phyloP scores from a whole-genome alignment of 306 rosid genomes.

The Rubus idaeus region DNA sequence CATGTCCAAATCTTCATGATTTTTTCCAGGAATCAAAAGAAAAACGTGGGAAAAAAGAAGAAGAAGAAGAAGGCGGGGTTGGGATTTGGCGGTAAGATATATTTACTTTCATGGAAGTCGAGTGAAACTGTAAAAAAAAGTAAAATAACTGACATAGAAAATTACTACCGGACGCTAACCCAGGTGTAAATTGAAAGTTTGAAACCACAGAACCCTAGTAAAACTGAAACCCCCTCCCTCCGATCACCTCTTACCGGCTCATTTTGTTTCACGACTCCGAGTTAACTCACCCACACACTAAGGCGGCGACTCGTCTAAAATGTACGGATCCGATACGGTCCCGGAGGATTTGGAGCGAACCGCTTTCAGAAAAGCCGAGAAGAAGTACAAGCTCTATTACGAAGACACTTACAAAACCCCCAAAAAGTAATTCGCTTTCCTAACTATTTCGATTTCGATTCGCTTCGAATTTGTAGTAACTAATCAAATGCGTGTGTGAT shows the following conservation, averaged over 20 bases:
- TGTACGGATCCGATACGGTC: constrained; percentile 66
- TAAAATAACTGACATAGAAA: neutral
- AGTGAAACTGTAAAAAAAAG: neutral
- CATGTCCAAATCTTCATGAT: neutral
- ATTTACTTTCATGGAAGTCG: neutral
- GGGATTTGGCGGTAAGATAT: neutral
- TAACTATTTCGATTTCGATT: neutral
- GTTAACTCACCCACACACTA: constrained; percentile 4
- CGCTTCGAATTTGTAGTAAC: neutral
- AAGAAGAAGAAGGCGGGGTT: neutral
- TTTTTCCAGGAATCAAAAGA: neutral
- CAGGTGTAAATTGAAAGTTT: too few species aligned
- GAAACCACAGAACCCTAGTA: neutral
- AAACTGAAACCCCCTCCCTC: neutral
- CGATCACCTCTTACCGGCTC: neutral
- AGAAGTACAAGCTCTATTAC: constrained; percentile 90
- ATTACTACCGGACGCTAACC: neutral
- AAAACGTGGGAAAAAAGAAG: neutral
- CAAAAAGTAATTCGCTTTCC: constrained; percentile 44
- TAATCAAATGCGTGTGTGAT: neutral
- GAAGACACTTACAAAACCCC: constrained; percentile 54
- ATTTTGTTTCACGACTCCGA: neutral
- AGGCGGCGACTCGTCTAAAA: constrained; percentile 17
- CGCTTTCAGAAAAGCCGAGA: constrained; percentile 86
- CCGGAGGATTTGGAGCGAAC: constrained; percentile 69